Conservation (phyloP, 2,329 filamentous ascomycete species). For the Penicillium crustosum region DNA sequence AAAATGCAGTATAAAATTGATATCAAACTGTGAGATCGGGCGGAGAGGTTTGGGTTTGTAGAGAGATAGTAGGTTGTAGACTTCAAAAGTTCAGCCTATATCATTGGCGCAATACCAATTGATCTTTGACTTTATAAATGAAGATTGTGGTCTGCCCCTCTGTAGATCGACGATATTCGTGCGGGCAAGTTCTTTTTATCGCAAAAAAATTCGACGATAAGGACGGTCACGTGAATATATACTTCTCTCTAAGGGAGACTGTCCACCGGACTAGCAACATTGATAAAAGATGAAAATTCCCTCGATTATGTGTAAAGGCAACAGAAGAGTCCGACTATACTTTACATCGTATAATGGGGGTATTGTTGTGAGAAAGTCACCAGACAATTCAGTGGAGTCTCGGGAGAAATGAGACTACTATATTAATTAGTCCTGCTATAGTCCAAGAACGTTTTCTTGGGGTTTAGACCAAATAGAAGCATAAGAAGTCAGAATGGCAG, state of each 20-base stretch:
- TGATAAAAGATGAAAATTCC: neutral
- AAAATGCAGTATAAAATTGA: neutral
- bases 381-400: neutral
- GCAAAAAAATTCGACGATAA: slow-evolving; percentile 7
- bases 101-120: neutral
- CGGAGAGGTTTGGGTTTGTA: neutral
- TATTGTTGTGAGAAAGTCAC: neutral
- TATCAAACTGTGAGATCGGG: neutral
- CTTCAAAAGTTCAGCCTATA: neutral
- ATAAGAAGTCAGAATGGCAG: too few relatives aligned
- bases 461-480: too few relatives aligned
- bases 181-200: slow-evolving; percentile 7
- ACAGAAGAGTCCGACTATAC: neutral
- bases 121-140: neutral
- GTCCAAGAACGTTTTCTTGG: too few relatives aligned
- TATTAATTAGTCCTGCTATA: too few relatives aligned
- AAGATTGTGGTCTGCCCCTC: slow-evolving; percentile 4
- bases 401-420: neutral
- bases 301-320: neutral
- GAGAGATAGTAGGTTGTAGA: neutral
- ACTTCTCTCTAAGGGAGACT: neutral
- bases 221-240: slow-evolving; percentile 1
- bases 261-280: neutral
- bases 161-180: slow-evolving; percentile 8
- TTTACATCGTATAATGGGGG: neutral